Conservation (phyloP, 306 rosid species). For the Cotoneaster glaucophyllus region DNA sequence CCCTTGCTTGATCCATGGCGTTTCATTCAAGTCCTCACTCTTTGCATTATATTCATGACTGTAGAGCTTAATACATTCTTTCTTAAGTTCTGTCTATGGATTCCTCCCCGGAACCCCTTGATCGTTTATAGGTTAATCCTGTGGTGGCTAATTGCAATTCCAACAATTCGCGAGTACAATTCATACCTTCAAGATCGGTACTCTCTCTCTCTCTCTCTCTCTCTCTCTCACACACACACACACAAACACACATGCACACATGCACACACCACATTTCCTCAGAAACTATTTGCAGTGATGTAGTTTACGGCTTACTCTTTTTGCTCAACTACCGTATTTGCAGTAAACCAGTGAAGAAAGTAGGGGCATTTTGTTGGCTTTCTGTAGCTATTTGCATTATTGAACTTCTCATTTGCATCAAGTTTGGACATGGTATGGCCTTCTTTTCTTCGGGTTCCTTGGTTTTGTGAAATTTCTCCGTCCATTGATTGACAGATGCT, state of each 20-base stretch:
- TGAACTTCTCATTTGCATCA: constrained; percentile 94
- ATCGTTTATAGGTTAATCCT: constrained; percentile 81
- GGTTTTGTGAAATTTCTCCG: background rate
- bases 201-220: constrained; percentile 26
- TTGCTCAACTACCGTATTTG: constrained; percentile 1
- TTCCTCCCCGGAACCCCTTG: constrained; percentile 91
- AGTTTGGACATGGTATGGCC: constrained; percentile 79
- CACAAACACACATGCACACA: background rate
- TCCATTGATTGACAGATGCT: background rate
- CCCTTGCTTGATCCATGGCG: constrained; percentile 99
- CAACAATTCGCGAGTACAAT: constrained; percentile 95
- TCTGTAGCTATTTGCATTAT: constrained; percentile 93
- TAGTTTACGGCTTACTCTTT: background rate
- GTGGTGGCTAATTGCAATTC: constrained; percentile 99
- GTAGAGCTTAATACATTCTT: constrained; percentile 98
- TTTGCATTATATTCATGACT: constrained; percentile 79
- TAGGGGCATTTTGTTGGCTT: constrained; percentile 98
- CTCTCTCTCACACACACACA: background rate
- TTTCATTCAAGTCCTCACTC: constrained; percentile 84
- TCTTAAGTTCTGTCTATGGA: constrained; percentile 87
- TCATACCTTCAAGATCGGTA: constrained; percentile 97
- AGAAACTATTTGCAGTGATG: background rate
- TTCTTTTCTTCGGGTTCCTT: background rate
- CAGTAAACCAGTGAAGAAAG: constrained; percentile 90
- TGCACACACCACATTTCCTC: background rate